phyloP scores from a whole-genome alignment of 129 eudicot genomes.

The Chrysanthemum seticuspe region DNA sequence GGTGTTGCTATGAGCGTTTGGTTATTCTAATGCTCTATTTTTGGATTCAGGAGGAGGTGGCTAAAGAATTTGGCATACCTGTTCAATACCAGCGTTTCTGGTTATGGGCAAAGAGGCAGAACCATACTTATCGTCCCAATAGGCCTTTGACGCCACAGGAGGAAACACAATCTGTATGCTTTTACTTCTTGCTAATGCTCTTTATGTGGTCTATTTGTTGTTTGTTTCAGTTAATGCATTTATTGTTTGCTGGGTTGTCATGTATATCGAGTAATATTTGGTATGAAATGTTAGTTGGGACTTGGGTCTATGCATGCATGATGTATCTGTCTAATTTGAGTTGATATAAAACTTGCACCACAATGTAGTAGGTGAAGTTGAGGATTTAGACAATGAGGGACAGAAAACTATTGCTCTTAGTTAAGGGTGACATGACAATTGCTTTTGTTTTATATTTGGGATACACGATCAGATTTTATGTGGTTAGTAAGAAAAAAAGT shows the following conservation, averaged over 20 bases:
- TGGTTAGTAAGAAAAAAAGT: background rate
- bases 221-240: background rate
- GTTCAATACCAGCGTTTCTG: conserved; percentile 87
- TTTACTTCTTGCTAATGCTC: conserved; percentile 8
- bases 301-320: conserved; percentile 7
- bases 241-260: background rate
- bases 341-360: conserved; percentile 4
- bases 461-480: background rate
- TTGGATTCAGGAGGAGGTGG: conserved; percentile 84
- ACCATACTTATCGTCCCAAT: conserved; percentile 93
- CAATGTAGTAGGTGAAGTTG: background rate
- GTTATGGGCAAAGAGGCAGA: conserved; percentile 96
- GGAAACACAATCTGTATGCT: conserved; percentile 74
- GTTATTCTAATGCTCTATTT: background rate
- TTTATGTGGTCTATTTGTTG: background rate
- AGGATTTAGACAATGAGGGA: conserved; percentile 14
- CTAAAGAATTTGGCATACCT: conserved; percentile 89
- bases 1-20: no score
- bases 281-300: background rate
- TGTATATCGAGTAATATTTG: background rate
- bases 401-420: conserved; percentile 1
- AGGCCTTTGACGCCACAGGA: conserved; percentile 83
- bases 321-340: conserved; percentile 8
- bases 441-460: background rate
- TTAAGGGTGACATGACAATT: background rate